A percentile compares a stretch with the other conserved stretches of the same genome.
Conservation (phyloP, 2,329 filamentous ascomycete species). For the Ophiostoma quercus region DNA sequence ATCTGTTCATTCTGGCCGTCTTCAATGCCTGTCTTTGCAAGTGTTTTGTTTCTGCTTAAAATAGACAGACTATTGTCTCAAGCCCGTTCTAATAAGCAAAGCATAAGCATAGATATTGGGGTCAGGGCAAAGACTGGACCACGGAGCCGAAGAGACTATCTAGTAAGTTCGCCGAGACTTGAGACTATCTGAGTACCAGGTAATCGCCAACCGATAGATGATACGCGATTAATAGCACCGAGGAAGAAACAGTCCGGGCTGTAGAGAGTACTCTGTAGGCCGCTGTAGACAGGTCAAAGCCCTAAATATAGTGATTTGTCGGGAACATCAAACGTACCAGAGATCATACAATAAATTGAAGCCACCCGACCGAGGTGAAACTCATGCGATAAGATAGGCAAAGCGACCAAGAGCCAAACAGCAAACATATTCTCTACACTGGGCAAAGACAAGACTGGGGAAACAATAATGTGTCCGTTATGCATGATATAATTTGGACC, state of each 20-base stretch:
- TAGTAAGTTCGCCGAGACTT: background rate
- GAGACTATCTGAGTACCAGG: background rate
- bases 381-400: background rate
- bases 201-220: too few species aligned
- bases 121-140: too few species aligned
- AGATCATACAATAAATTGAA: background rate
- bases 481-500: background rate
- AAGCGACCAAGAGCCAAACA: background rate
- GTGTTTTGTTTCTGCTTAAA: conserved; percentile 5
- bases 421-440: too few species aligned
- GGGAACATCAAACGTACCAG: conserved; percentile 6
- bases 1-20: background rate
- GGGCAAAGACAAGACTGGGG: background rate
- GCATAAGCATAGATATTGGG: background rate
- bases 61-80: conserved; percentile 6
- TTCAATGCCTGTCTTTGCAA: background rate
- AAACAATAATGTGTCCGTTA: background rate
- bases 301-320: background rate
- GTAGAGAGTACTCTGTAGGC: background rate
- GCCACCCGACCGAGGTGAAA: conserved; percentile 6
- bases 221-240: background rate
- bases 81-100: background rate
- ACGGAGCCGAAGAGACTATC: conserved; percentile 1
- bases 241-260: background rate
- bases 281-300: background rate